Base-by-base conservation (phyloP, 2,329 filamentous ascomycete species). In the Xylariaceae sp. region DNA sequence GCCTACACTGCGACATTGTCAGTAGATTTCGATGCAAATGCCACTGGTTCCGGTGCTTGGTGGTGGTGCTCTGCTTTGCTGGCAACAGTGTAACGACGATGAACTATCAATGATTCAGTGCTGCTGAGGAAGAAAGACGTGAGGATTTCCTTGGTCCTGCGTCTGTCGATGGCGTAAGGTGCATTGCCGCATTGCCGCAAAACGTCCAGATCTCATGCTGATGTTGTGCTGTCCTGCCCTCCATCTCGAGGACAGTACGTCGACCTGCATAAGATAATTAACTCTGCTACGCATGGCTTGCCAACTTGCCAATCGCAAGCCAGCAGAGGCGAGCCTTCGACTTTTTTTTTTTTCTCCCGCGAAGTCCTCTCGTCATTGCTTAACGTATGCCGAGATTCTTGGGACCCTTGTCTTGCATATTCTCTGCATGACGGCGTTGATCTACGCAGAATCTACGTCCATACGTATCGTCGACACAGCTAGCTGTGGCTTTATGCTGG, bases 161-260 rank as follows among this genome's bases (percentile, higher is more conserved):
- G n/a, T 56, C 21, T 37, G 42, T 40, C 46, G 45, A 50, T 34
- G 40, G 45, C 32, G 10, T n/a, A 15, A 18, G 19, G 18, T 47
- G 44, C 41, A 44, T 47, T 47, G 43, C 47, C 47, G 54, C 50
- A 45, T 36, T 51, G 36, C 44, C 45, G 40, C 40, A 42, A 30
- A 13, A 48, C 18, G 19, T 50, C 53, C 40, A 56, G 41, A 43
- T 56, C 15, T 41, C 19, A 41, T 50, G 22, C 47, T 34, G 41
- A 49, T 47, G 44, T 30, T 49, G 47, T 53, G 54, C 34, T 57
- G 57, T 54, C 57, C 46, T 48, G 43, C 54, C 57, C 54, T 57
- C 51, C 57, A 49, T 56, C 42, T 53, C 40, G 43, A 54, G 39
- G 48, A 45, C 43, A 37, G 32, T 51, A 49, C 48, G 45, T 49